Evolutionary conservation across 202 grass and related monocot species (phyloP), one percentile per base, ranked within the genome.

Genomic region (Schoenoplectus tabernaemontani): DNA sequence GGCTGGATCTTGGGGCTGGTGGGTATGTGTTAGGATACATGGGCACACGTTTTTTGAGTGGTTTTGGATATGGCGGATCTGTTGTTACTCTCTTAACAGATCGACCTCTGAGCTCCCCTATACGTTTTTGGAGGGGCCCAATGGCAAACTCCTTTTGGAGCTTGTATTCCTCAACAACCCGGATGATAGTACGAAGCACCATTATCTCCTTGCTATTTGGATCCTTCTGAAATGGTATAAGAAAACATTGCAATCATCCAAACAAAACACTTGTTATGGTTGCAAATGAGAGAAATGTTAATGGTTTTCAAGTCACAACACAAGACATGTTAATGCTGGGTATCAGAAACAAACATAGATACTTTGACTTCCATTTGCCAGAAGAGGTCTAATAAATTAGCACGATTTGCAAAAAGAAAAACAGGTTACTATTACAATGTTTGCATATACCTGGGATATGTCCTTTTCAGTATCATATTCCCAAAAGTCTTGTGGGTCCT

Each of bases 121-220:
- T 76, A 39, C 85, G 90, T 60, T 93, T 93, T 60, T 89, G 86
- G 77, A 96, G 88, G 77, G 93, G 93, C 8, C 86, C 90, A 64
- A 89, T 71, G 32, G 93, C 87, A 34, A 70, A 93, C 5, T 90
- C 90, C 51, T 92, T 85, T 73, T 90, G 90, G 79, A 96, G 90
- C 67, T 90, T 96, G 85, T 90, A 89, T 76, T 90, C 86, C 67
- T 92, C 86, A 0, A 90, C 85, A 57, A 88, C 90, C 74, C 87
- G 90, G 64, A 92, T 93, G 19, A 93, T 85, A 15, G 88, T 64
- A 62, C 82, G 88, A 64, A 93, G 28, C 6, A 86, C 86, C 80
- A 85, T 51, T 83, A 90, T 78, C 48, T 96, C 93, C 33, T 64
- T 78, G 62, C 77, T 71, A 69, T 82, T 81, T 20, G 79, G 53